Evolutionary conservation across 164 flowering plant genomes (phyloP).

Genomic region (Dillenia suffruticosa): DNA sequence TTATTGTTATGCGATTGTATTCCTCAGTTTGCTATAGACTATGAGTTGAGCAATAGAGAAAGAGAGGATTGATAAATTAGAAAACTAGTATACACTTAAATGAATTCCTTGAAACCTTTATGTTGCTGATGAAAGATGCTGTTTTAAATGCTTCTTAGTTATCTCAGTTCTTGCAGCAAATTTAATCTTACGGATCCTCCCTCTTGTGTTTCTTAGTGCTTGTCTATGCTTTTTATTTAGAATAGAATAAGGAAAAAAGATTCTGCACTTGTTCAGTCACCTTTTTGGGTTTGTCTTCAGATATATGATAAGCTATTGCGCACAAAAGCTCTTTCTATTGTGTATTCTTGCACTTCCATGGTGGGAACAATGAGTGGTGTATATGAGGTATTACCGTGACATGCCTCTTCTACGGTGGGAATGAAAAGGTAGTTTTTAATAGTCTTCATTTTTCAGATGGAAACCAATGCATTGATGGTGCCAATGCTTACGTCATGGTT

Average conservation of each 20-base stretch:
- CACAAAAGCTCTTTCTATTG: conserved; percentile 69
- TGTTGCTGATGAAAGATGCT: neutral
- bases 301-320: conserved; percentile 64
- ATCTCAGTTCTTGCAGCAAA: neutral
- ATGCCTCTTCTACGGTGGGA: too few relatives aligned
- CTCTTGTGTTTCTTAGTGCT: too few relatives aligned
- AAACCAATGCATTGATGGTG: conserved; percentile 50
- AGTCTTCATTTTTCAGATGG: conserved; percentile 43
- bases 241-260: neutral
- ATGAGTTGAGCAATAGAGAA: too few relatives aligned
- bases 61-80: too few relatives aligned
- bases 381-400: conserved; percentile 53
- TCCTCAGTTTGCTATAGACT: too few relatives aligned
- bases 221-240: neutral
- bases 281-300: conserved; percentile 29
- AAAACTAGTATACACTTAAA: too few relatives aligned
- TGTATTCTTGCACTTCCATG: conserved; percentile 70
- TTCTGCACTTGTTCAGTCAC: neutral
- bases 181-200: too few relatives aligned
- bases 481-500: conserved; percentile 85
- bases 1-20: too few relatives aligned
- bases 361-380: conserved; percentile 83
- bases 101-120: too few relatives aligned
- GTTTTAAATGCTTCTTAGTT: conserved; percentile 1
- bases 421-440: neutral